These are phyloP conservation scores for Tylopilus orsonianus DNA, from an alignment of 1,284 basidiomycete species.

Conservation along the genomic window DNA sequence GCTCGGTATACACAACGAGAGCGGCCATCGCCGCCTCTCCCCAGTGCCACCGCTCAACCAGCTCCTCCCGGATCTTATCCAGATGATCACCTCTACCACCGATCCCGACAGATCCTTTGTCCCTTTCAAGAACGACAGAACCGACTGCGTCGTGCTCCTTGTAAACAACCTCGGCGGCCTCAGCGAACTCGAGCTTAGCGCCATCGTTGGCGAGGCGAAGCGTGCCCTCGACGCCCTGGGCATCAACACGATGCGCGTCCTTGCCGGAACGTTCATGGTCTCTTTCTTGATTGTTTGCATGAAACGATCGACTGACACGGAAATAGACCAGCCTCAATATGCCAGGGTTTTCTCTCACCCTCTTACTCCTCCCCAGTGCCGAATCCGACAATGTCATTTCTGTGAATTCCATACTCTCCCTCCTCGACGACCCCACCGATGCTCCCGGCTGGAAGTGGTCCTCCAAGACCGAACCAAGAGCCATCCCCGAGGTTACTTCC, in stretches of 20 bases:
- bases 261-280: slow-evolving; percentile 86
- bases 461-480: slow-evolving; percentile 39
- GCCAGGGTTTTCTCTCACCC: slow-evolving; percentile 91
- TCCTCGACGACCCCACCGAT: slow-evolving; percentile 74
- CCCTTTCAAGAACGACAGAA: slow-evolving; percentile 67
- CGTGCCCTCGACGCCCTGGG: slow-evolving; percentile 53
- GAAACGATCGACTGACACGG: slow-evolving; percentile 4
- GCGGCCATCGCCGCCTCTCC: slow-evolving; percentile 71
- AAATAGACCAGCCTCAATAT: slow-evolving; percentile 86
- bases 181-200: slow-evolving; percentile 82
- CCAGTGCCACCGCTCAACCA: slow-evolving; percentile 69
- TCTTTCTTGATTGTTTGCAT: slow-evolving; percentile 17
- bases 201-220: slow-evolving; percentile 64
- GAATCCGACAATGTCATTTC: slow-evolving; percentile 40
- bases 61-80: slow-evolving; percentile 72
- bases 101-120: slow-evolving; percentile 88
- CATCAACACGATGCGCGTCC: slow-evolving; percentile 60
- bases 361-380: slow-evolving; percentile 72
- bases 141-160: slow-evolving; percentile 66
- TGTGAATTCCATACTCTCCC: slow-evolving; percentile 59
- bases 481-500: slow-evolving; percentile 22
- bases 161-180: slow-evolving; percentile 85
- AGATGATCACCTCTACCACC: slow-evolving; percentile 68
- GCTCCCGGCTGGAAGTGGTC: slow-evolving; percentile 87
- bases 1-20: slow-evolving; percentile 92